phyloP scores from a whole-genome alignment of 2,329 filamentous ascomycete genomes.

The Ambrosiella beaveri region DNA sequence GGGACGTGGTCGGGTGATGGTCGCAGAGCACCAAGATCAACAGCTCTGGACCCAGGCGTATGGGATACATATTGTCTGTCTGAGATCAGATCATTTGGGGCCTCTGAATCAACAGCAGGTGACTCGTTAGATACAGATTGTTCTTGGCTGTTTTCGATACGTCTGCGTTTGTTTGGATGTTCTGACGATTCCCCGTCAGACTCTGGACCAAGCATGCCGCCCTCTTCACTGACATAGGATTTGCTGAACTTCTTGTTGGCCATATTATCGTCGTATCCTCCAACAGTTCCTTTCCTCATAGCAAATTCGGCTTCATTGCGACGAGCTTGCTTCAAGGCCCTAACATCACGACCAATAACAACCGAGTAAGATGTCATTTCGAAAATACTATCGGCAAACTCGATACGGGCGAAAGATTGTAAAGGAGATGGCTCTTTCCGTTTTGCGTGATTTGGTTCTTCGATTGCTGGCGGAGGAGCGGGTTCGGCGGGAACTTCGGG shows the following conservation, averaged over 20 bases:
- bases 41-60: slow-evolving; percentile 38
- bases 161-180: slow-evolving; percentile 2
- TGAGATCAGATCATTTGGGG: slow-evolving; percentile 31
- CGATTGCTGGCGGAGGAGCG: background rate
- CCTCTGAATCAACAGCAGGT: slow-evolving; percentile 10
- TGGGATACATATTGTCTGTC: slow-evolving; percentile 44
- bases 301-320: slow-evolving; percentile 32
- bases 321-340: slow-evolving; percentile 37
- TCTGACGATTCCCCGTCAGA: slow-evolving; percentile 37
- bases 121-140: background rate
- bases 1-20: slow-evolving; percentile 46
- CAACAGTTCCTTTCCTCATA: slow-evolving; percentile 21
- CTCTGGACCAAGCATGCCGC: slow-evolving; percentile 48
- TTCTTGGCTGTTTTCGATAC: background rate
- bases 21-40: slow-evolving; percentile 41
- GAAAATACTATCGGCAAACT: slow-evolving; percentile 59
- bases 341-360: slow-evolving; percentile 54
- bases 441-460: background rate
- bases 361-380: slow-evolving; percentile 62
- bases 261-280: slow-evolving; percentile 26
- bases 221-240: slow-evolving; percentile 52
- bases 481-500: background rate
- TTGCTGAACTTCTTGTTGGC: slow-evolving; percentile 40
- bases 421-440: slow-evolving; percentile 19
- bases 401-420: slow-evolving; percentile 42